Base-by-base conservation (phyloP, 352 stramenopile species). In the Pythium guiyangense region DNA sequence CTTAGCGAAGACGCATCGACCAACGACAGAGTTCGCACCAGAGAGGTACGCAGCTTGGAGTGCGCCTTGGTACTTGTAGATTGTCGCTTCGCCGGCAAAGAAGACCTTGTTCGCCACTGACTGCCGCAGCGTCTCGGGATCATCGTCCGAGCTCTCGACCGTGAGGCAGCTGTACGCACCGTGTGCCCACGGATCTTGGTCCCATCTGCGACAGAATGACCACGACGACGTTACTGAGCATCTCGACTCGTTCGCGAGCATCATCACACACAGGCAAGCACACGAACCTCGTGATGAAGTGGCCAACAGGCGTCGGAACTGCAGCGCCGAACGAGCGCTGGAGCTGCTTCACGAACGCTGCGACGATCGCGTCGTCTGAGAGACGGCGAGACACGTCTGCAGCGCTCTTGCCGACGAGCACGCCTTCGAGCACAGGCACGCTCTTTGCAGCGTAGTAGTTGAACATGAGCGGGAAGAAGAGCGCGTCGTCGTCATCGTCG, bases 71-170 rank as follows among this genome's bases (percentile, higher is more conserved):
- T 88, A 86, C 49, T 80, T 72, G 63, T 87, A 79, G 45, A 74
- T 73, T 10, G 79, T 92, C 15, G 78, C 79, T 46, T 92, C 82
- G 12, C 82, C 82, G 1, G 77, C 77, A 39, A 92, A 92, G 35
- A 84, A 58, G 50, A 92, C 60, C 18, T 70, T 70, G 10, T 60
- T 69, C 1, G 48, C 66, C 1, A 88, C 60, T 0, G 69, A 59
- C 35, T 77, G 58, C 4, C 75, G 64, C 12, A 92, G 48, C 9
- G 71, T 53, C 34, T 80, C 73, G 20, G 83, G 83, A 48, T 90
- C 82, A 3, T 81, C 60, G 15, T 69, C 70, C 5, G 82, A 73
- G 54, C 67, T 84, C 46, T 86, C 75, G n/a, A 88, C 59, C 2
- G 71, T 82, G 47, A 89, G 63, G 48, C 70, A 86, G 57, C 75